Base-by-base conservation (phyloP, 768 basidiomycete species). In the Serpula lacrymans region DNA sequence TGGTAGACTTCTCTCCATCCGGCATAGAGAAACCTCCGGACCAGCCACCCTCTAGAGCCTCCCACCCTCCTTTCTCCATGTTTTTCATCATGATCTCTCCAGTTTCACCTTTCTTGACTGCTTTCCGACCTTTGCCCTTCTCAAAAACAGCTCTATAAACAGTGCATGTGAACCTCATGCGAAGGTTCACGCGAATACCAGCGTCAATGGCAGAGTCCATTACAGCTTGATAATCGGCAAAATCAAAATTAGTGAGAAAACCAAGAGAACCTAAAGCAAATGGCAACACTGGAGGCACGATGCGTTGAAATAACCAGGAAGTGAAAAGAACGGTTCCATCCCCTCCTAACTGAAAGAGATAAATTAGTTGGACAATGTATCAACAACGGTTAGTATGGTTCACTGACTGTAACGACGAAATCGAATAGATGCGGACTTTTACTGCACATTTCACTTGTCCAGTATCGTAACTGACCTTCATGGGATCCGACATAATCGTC, bases 111-210 rank as follows among this genome's bases (percentile, higher is more conserved):
- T 87, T 91, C 67, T 95, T 93, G 37, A 97, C 83, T 0, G 95
- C 96, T 45, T 87, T 84, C 18, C 80, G 74, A 34, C 72, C 67
- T 52, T 71, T 80, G 17, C 78, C 75, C 44, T 82, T 75, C 55
- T 86, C 87, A 18, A 79, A 74, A 30, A 96, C 81, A 4, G 93
- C 88, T 28, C 96, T 88, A 61, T 95, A 99, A 10, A 99, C 90
- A 5, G 96, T 98, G 63, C 96, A 98, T 6, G 95, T 98, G 63
- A 99, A 99, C 21, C 96, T 83, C 96, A 99, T 99, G 35, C 96
- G 86, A 11, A 99, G 72, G 60, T 99, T 99, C 41, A 98, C 94
- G 7, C 94, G 85, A 48, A 99, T 95, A 22, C 96, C 96, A 9
- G 82, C 77, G 54, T 97, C 92, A 43, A 97, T 80, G 28, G 80